Conservation (phyloP, 2,329 filamentous ascomycete species). For the Aspergillus flavus region DNA sequence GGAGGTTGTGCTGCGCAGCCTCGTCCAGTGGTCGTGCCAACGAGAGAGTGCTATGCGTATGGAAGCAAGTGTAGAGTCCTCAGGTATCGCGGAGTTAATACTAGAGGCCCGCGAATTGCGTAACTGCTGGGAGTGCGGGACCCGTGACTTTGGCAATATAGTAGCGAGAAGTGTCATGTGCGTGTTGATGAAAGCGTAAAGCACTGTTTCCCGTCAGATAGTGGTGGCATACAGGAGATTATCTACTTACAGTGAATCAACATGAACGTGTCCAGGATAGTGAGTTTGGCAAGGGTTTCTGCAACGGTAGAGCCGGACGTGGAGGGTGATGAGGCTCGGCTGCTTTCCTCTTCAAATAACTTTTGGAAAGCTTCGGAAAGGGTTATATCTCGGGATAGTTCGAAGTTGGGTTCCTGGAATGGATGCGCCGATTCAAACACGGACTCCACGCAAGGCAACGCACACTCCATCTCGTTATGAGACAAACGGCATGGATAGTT, state of each 20-base stretch:
- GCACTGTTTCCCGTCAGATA: conserved; percentile 28
- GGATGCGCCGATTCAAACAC: conserved; percentile 46
- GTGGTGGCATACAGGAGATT: background rate
- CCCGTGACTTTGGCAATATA: conserved; percentile 21
- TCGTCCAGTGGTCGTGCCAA: conserved; percentile 44
- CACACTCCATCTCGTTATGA: conserved; percentile 45
- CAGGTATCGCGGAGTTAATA: conserved; percentile 21
- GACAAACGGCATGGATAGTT: conserved; percentile 49
- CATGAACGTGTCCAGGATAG: conserved; percentile 45
- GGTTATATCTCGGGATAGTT: conserved; percentile 38
- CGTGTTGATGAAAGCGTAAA: conserved; percentile 45
- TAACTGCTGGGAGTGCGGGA: conserved; percentile 12
- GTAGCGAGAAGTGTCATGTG: conserved; percentile 43
- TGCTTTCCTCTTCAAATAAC: conserved; percentile 36
- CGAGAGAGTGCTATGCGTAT: conserved; percentile 40
- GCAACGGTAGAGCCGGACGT: conserved; percentile 5
- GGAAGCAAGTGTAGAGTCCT: conserved; percentile 32
- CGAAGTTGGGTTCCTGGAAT: conserved; percentile 44
- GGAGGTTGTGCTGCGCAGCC: conserved; percentile 34
- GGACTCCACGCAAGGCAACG: conserved; percentile 46
- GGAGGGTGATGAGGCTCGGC: conserved; percentile 13
- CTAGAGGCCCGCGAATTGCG: conserved; percentile 7
- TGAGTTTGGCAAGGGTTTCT: conserved; percentile 28
- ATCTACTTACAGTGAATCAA: conserved; percentile 43
- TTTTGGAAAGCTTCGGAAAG: conserved; percentile 43